A percentile compares a stretch with the other conserved stretches of the same genome.
phyloP scores from a whole-genome alignment of 371 early-diverging fungal species.

The Batrachochytrium dendrobatidis region DNA sequence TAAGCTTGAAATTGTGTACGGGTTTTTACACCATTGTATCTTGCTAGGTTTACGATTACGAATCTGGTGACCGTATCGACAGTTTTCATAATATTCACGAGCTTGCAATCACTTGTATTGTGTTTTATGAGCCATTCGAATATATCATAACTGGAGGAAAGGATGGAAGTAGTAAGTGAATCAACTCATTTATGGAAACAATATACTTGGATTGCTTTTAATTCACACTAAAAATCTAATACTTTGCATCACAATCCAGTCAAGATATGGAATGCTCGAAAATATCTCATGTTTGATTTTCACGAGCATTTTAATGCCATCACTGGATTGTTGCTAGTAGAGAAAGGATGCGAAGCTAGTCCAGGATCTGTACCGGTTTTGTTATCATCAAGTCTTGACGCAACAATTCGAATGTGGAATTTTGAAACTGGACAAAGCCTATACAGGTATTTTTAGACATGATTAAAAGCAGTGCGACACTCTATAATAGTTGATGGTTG shows the following conservation, averaged over 20 bases:
- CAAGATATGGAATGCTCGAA: slow-evolving; percentile 38
- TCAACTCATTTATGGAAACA: neutral
- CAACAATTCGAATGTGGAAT: slow-evolving; percentile 95
- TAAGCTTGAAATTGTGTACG: neutral
- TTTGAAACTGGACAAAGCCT: slow-evolving; percentile 76
- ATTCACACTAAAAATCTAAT: neutral
- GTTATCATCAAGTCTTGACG: slow-evolving; percentile 52
- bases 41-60: slow-evolving; percentile 1
- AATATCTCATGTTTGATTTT: slow-evolving; percentile 30
- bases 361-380: slow-evolving; percentile 23
- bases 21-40: neutral
- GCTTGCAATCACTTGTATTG: slow-evolving; percentile 23
- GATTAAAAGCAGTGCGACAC: neutral
- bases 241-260: slow-evolving; percentile 10
- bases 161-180: slow-evolving; percentile 27
- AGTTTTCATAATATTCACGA: slow-evolving; percentile 26
- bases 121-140: slow-evolving; percentile 31
- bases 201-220: neutral
- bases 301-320: slow-evolving; percentile 29
- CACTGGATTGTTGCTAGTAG: slow-evolving; percentile 30
- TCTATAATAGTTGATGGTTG: slow-evolving; percentile 7
- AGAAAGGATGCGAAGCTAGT: slow-evolving; percentile 19
- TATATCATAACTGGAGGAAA: slow-evolving; percentile 37
- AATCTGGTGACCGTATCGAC: slow-evolving; percentile 16
- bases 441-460: slow-evolving; percentile 16